Base-by-base conservation (phyloP, 176 grass and related monocot species). In the Tuctoria greenei region DNA sequence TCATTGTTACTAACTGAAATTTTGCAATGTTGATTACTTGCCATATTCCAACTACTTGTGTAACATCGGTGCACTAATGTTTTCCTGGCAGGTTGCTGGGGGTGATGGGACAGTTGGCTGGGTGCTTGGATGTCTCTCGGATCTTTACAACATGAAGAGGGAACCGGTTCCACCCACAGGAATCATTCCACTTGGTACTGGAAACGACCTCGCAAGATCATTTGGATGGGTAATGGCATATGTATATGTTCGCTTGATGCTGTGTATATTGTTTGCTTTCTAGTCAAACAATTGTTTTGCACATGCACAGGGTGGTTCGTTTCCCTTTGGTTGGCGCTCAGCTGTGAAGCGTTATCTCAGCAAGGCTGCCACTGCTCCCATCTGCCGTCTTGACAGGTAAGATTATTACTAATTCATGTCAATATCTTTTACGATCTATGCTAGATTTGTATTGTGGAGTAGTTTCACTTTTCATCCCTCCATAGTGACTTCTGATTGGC, bases 141-240 rank as follows among this genome's bases (percentile, higher is more conserved):
- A 98, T 78, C 88, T 98, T 81, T 90, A 91, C 79, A 86, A 83
- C 62, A 64, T 24, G 43, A 91, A 86, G 89, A 93, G 95, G 56
- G 88, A 86, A 73, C 91, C 91, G 35, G 77, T 92, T 87, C 95
- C 95, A 61, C 95, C 95, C 23, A 88, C 95, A 76, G 95, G 91
- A 46, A 94, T 98, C 75, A 98, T 98, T 78, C 95, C 95, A 75
- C 95, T 98, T 76, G 95, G 95, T 78, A 98, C 95, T 15, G 95
- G 95, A 39, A 98, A 98, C 43, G 95, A 98, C 64, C 95, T 98
- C 39, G 90, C 95, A 18, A 92, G 95, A 79, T 84, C 86, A 52
- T 98, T 98, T 90, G 86, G 86, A 85, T 98, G 95, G 95, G 95
- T 98, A 94, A 91, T 65, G 66, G 18, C 68, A 42, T 79, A 79